Evolutionary conservation across 805 yeast genomes (phyloP).

Genomic region (Citeromyces matritensis): DNA sequence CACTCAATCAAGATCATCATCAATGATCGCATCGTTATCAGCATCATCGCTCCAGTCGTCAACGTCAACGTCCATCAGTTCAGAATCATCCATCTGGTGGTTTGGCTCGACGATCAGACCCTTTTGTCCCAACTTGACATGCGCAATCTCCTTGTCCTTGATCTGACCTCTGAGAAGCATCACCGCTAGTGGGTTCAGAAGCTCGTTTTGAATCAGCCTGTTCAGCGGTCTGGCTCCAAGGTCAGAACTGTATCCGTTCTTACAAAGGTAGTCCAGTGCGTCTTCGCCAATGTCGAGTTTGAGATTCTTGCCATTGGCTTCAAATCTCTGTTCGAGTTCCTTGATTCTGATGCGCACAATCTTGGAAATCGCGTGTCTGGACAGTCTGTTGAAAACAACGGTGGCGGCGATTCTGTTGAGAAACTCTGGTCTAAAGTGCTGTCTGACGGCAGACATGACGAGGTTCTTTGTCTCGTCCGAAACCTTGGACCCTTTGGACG

Average conservation of each 20-base stretch:
- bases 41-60: constrained; percentile 51
- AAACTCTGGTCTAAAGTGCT: constrained; percentile 95
- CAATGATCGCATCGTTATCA: constrained; percentile 30
- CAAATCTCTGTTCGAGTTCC: constrained; percentile 81
- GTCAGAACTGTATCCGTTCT: constrained; percentile 81
- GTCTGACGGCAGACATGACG: constrained; percentile 74
- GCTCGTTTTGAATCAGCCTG: constrained; percentile 78
- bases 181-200: constrained; percentile 82
- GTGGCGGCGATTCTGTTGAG: constrained; percentile 90
- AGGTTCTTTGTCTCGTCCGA: constrained; percentile 53
- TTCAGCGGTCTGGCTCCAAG: constrained; percentile 95
- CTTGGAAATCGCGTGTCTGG: constrained; percentile 82
- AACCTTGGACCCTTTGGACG: constrained; percentile 44
- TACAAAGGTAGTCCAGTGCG: constrained; percentile 72
- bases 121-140: constrained; percentile 34
- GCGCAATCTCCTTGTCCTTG: constrained; percentile 76
- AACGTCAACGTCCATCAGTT: constrained; percentile 37
- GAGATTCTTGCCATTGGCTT: constrained; percentile 67
- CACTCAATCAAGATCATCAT: constrained; percentile 10
- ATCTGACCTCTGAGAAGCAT: constrained; percentile 77
- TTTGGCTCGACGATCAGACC: constrained; percentile 78
- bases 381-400: constrained; percentile 83
- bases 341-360: constrained; percentile 74
- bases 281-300: constrained; percentile 56
- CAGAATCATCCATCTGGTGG: constrained; percentile 46